phyloP scores from a whole-genome alignment of 306 rosid genomes.

The Cicer pinnatifidum region DNA sequence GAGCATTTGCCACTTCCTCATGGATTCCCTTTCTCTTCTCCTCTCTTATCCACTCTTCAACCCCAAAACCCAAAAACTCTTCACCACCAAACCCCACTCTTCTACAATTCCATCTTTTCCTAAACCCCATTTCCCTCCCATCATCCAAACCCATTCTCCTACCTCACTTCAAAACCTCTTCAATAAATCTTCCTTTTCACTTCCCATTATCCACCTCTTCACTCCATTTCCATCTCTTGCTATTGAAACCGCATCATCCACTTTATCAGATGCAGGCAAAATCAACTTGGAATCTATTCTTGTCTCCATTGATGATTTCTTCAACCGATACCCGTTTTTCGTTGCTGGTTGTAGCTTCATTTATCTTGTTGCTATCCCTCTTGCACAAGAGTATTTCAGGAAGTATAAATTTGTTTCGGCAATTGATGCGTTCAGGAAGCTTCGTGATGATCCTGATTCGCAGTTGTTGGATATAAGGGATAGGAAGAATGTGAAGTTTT shows the following conservation, averaged over 20 bases:
- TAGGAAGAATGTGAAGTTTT: conserved; percentile 55
- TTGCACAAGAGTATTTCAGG: conserved; percentile 58
- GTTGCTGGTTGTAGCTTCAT: conserved; percentile 81
- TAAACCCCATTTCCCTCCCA: conserved; percentile 42
- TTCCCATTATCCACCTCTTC: conserved; percentile 50
- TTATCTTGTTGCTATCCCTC: conserved; percentile 79
- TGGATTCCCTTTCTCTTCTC: conserved; percentile 65
- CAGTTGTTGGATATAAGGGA: conserved; percentile 87
- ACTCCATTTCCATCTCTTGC: conserved; percentile 64
- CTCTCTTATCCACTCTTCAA: conserved; percentile 63
- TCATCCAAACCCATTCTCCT: conserved; percentile 32
- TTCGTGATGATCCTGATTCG: conserved; percentile 63
- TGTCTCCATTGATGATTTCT: conserved; percentile 68
- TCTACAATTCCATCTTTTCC: conserved; percentile 21
- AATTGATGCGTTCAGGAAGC: conserved; percentile 75
- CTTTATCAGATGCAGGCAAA: conserved; percentile 56
- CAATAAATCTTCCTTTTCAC: conserved; percentile 41
- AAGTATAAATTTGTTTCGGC: conserved; percentile 75
- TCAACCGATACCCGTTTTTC: conserved; percentile 77
- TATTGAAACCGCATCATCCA: conserved; percentile 51
- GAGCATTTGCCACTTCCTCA: conserved; percentile 37
- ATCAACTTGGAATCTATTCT: conserved; percentile 70
- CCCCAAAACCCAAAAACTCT: conserved; percentile 53
- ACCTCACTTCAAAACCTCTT: conserved; percentile 34
- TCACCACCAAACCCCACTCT: conserved; percentile 37